Conservation (phyloP, 768 basidiomycete species). For the Lepiota brunneoincarnata region DNA sequence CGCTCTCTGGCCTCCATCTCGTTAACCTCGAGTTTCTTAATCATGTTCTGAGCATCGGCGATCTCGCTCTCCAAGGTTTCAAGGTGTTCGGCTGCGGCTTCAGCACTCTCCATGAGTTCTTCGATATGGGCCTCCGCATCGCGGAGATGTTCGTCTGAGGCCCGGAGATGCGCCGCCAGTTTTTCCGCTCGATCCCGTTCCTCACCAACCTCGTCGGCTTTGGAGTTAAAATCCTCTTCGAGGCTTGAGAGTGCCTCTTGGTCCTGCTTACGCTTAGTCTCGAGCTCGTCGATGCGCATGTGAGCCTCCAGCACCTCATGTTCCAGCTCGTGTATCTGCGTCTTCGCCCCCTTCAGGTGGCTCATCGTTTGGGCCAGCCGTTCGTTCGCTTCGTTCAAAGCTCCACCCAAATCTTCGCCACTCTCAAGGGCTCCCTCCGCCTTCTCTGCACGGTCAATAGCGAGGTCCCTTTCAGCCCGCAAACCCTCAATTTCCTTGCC, state of each 20-base stretch:
- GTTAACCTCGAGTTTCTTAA: conserved; percentile 26
- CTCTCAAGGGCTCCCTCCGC: conserved; percentile 63
- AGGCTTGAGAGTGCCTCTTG: conserved; percentile 40
- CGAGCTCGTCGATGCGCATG: conserved; percentile 49
- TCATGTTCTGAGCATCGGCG: conserved; percentile 35
- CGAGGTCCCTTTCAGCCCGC: conserved; percentile 52
- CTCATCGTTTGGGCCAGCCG: conserved; percentile 50
- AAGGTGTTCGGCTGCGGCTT: conserved; percentile 46
- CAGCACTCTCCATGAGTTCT: conserved; percentile 64
- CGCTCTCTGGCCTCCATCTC: conserved; percentile 44
- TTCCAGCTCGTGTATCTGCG: conserved; percentile 59
- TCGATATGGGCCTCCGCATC: conserved; percentile 47
- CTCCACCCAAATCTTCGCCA: conserved; percentile 66
- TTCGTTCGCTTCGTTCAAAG: conserved; percentile 64
- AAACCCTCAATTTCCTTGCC: conserved; percentile 43
- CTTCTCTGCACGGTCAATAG: conserved; percentile 58
- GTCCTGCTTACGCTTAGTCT: conserved; percentile 56
- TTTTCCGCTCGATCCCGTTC: conserved; percentile 26
- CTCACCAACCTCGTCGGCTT: conserved; percentile 33
- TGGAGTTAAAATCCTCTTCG: conserved; percentile 39
- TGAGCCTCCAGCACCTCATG: conserved; percentile 55
- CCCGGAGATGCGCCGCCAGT: conserved; percentile 32
- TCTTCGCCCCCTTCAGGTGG: conserved; percentile 58
- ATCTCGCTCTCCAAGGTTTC: conserved; percentile 58
- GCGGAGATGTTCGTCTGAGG: conserved; percentile 44